phyloP scores from a whole-genome alignment of 768 basidiomycete genomes.

The Epithele typhae region DNA sequence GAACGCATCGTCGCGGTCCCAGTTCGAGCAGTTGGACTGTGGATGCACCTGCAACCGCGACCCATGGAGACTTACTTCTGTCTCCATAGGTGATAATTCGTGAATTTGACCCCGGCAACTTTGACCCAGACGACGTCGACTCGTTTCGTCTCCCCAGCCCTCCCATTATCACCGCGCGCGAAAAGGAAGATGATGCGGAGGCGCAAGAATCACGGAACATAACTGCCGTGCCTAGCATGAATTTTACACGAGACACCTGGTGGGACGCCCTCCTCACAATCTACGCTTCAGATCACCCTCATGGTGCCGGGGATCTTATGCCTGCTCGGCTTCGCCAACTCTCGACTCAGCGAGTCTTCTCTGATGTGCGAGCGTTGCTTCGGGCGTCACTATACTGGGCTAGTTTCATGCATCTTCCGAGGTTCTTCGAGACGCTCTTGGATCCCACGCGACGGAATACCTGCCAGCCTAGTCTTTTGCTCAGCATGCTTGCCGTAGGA shows the following conservation, averaged over 20 bases:
- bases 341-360: constrained; percentile 39
- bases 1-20: too few relatives aligned
- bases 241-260: constrained; percentile 70
- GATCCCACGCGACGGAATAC: constrained; percentile 45
- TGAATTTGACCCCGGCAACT: background rate
- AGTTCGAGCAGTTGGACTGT: too few relatives aligned
- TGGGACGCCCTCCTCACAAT: constrained; percentile 65
- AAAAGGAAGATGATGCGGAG: background rate
- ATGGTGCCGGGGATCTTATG: background rate
- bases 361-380: constrained; percentile 62
- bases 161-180: background rate
- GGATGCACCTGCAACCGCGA: too few relatives aligned
- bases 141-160: background rate
- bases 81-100: background rate
- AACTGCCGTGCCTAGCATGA: constrained; percentile 50
- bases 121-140: background rate
- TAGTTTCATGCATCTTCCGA: constrained; percentile 67
- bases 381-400: constrained; percentile 64
- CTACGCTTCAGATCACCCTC: constrained; percentile 30
- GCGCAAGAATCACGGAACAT: constrained; percentile 4
- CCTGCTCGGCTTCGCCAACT: constrained; percentile 35
- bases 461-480: constrained; percentile 65
- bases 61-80: too few relatives aligned
- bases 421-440: constrained; percentile 55
- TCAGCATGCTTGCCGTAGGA: constrained; percentile 58